A percentile compares a stretch with the other conserved stretches of the same genome.
phyloP scores from a whole-genome alignment of 2,329 filamentous ascomycete species.

The Lachnellula hyalina region DNA sequence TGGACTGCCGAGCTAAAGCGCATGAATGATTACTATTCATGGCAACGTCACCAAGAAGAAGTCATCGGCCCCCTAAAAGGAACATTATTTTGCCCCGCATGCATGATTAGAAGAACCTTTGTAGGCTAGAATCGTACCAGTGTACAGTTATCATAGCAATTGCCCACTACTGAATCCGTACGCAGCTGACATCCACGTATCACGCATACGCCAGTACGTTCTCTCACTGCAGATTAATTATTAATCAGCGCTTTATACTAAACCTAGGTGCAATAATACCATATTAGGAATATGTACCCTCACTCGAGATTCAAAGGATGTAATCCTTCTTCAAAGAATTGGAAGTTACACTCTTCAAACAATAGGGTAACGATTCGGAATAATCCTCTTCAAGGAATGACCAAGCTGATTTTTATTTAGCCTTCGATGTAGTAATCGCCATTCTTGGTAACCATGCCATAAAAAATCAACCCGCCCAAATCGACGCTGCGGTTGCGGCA shows the following conservation, averaged over 20 bases:
- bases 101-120: too few relatives aligned
- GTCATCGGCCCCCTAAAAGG: too few relatives aligned
- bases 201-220: too few relatives aligned
- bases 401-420: constrained; percentile 23
- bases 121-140: too few relatives aligned
- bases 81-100: too few relatives aligned
- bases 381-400: not conserved
- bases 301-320: not conserved
- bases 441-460: constrained; percentile 33
- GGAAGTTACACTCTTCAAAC: not conserved
- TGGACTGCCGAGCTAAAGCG: not conserved
- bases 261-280: not conserved
- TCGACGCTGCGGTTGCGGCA: constrained; percentile 52
- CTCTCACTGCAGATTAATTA: not conserved
- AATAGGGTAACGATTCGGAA: not conserved
- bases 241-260: not conserved
- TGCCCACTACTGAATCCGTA: too few relatives aligned
- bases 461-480: constrained; percentile 43
- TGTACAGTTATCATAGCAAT: too few relatives aligned
- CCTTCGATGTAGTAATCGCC: constrained; percentile 51
- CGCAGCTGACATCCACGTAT: too few relatives aligned
- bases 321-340: not conserved
- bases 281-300: not conserved
- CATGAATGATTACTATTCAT: not conserved
- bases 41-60: not conserved